These are phyloP conservation scores for Phytophthora niederhauseri DNA, from an alignment of 352 stramenopile species.

Conservation along the genomic window DNA sequence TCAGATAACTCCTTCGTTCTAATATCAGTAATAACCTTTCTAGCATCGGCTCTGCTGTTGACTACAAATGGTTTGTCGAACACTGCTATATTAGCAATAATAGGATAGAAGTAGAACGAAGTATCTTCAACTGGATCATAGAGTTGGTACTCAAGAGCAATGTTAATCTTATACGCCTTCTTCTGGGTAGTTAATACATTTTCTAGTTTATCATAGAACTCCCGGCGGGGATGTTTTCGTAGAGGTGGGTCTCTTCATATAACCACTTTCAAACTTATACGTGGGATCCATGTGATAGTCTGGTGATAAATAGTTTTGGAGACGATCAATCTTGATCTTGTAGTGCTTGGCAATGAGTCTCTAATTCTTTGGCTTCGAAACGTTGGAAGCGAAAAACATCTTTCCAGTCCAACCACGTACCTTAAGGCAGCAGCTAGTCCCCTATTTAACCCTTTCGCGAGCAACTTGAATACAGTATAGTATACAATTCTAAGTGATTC, in stretches of 20 bases:
- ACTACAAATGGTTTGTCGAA: constrained; percentile 19
- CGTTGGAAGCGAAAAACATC: constrained; percentile 11
- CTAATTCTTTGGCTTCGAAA: constrained; percentile 2
- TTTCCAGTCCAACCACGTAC: not conserved
- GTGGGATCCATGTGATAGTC: not conserved
- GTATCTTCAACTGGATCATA: constrained; percentile 2
- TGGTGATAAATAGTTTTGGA: constrained; percentile 1
- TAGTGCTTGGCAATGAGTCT: constrained; percentile 5
- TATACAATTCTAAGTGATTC: too few relatives aligned
- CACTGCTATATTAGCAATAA: constrained; percentile 7
- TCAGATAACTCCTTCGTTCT: constrained; percentile 13
- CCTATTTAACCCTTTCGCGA: constrained; percentile 19
- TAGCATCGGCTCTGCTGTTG: constrained; percentile 9
- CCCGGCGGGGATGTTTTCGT: constrained; percentile 9
- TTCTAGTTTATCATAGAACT: constrained; percentile 21
- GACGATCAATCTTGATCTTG: not conserved
- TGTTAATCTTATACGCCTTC: not conserved
- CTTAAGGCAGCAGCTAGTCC: constrained; percentile 10
- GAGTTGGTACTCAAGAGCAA: too few relatives aligned
- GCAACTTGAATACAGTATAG: too few relatives aligned
- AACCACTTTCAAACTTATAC: not conserved
- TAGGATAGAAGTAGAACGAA: constrained; percentile 3
- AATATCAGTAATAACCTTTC: constrained; percentile 9
- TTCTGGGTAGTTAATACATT: constrained; percentile 1
- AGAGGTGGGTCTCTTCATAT: constrained; percentile 1